Evolutionary conservation across 2,329 filamentous ascomycete genomes (phyloP), one percentile per base, ranked within the genome.

Genomic region (Colletotrichum noveboracense): DNA sequence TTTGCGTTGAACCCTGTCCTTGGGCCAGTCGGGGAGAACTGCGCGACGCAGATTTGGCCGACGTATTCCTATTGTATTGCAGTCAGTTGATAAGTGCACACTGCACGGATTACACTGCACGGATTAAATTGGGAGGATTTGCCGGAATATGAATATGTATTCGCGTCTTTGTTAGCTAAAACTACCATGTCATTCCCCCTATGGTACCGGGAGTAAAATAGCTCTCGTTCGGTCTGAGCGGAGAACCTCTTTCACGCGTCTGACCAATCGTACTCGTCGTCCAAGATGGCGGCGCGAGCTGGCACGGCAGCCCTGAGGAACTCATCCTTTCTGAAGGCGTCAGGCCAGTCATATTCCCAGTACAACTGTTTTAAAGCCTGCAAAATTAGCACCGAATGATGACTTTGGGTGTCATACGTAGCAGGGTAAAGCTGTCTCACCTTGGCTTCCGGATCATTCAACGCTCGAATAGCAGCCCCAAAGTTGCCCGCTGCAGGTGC

Each of bases 11-110:
- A 71, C 24, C 61, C 70, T 5, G 70, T 66, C 6, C 67, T 80
- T 6, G 79, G 77, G 13, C 21, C 60, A 0, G 52, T 71, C 30
- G 80, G 82, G 8, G 76, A 75, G n/a, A 79, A 82, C 69, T 82
- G 81, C 56, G 66, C 66, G 30, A 78, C 75, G n/a, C 65, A 74
- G 21, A 75, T 81, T 28, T 80, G 77, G 79, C 64, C 76, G 6
- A 70, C 68, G 14, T 78, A 82, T 18, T 78, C 71, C 10, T 82
- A 82, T 68, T 82, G 80, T 66, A 70, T 81, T 14, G 75, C 66
- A 7, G n/a, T 18, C 4, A 61, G 34, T 26, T 69, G 66, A 69
- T 55, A 55, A 55, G 7, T 55, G 5, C 6, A 21, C n/a, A 55
- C n/a, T 55, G 48, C 48, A 55, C n/a, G n/a, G n/a, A n/a, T n/a